These are phyloP conservation scores for Saccharata proteae DNA, from an alignment of 2,329 filamentous ascomycete species.

Conservation along the genomic window DNA sequence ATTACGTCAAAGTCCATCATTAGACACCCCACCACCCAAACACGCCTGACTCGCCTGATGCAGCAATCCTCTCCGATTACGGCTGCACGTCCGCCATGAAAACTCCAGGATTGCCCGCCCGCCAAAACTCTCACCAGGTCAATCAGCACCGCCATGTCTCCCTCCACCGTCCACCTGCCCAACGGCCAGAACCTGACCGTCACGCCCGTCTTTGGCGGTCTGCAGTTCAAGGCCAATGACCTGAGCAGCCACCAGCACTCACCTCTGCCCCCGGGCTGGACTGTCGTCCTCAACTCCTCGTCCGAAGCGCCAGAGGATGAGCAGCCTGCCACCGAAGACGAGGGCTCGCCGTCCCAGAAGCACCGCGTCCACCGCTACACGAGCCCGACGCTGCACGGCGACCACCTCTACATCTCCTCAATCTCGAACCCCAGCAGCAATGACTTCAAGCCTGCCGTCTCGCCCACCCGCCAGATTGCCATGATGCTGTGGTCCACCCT, in stretches of 20 bases:
- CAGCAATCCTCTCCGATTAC: no score
- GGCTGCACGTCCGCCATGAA: background rate
- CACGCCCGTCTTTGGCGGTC: slow-evolving; percentile 77
- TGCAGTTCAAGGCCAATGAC: slow-evolving; percentile 78
- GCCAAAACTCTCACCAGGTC: no score
- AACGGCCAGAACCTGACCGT: slow-evolving; percentile 79
- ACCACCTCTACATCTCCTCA: slow-evolving; percentile 82
- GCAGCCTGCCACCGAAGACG: slow-evolving; percentile 17
- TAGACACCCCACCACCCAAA: no score
- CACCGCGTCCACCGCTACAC: slow-evolving; percentile 53
- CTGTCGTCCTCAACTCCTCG: slow-evolving; percentile 69
- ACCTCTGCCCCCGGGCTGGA: slow-evolving; percentile 79
- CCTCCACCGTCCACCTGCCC: slow-evolving; percentile 55
- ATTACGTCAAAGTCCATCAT: no score
- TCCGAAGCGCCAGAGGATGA: slow-evolving; percentile 30
- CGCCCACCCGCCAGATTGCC: slow-evolving; percentile 78
- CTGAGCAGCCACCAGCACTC: slow-evolving; percentile 50
- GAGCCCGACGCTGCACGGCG: slow-evolving; percentile 61
- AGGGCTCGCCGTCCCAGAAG: slow-evolving; percentile 14
- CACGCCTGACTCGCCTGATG: no score
- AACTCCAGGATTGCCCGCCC: background rate
- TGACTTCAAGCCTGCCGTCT: slow-evolving; percentile 69
- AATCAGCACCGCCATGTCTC: slow-evolving; percentile 28
- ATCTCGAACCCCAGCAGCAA: slow-evolving; percentile 71
- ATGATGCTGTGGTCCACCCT: slow-evolving; percentile 95